Base-by-base conservation (phyloP, 176 grass and related monocot genomes). In the Dendrocalamus sinicus region DNA sequence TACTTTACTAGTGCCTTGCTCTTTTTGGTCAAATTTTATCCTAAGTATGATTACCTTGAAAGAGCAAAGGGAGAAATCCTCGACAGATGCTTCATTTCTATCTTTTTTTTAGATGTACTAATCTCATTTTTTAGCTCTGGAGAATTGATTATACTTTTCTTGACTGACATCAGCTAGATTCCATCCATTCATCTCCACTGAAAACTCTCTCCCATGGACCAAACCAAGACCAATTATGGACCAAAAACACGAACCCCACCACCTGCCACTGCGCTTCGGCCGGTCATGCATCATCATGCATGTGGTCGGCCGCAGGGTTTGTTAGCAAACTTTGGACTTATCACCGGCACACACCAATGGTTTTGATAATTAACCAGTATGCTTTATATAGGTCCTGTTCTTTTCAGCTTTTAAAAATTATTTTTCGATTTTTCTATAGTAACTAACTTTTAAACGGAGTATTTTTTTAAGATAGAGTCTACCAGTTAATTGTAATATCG, bases 201-300 rank as follows among this genome's bases (percentile, higher is more conserved):
- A 83, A 83, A 83, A n/a, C 80, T 4, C 52, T 20, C 46, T 26
- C 40, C 9, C 53, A 47, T 60, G 59, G 63, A 79, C 59, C 77
- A 65, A 65, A 39, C 37, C 37, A 39, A 39, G 37, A 0, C 37
- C 37, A 39, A 5, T 39, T 39, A 39, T 39, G 37, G 37, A 39
- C 37, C 37, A 39, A 39, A 39, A 39, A 47, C 59, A 32, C 22
- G 17, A 6, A 8, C 52, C 19, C 9, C 3, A 23, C 22, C 22
- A 23, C 58, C 61, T 63, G 61, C 24, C 10, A 7, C 61, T 64
- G 26, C 26, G 61, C 26, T 12, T 15, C 20, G 64, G 47, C 39
- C 32, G 64, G 63, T 20, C 78, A 68, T 81, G 62, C 46, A 23
- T 3, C 62, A 47, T 6, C 62, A 47, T 6, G 46, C 78, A 81